Conservation (phyloP, 768 basidiomycete genomes). For the Mycena belliarum region DNA sequence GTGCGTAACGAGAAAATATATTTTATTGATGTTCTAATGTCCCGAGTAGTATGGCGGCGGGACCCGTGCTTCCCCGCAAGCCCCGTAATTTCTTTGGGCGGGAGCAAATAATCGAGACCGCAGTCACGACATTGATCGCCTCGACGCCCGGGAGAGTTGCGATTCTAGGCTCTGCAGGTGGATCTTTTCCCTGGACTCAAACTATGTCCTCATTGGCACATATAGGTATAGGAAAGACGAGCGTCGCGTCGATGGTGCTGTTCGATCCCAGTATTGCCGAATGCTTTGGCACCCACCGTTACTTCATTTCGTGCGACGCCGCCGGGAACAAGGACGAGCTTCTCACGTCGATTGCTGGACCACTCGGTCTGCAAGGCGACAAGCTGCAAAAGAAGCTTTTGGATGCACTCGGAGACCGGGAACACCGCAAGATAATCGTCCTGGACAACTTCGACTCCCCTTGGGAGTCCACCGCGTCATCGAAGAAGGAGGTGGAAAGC, state of each 20-base stretch:
- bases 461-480: slow-evolving; percentile 18
- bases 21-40: not conserved
- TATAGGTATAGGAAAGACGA: slow-evolving; percentile 23
- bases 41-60: slow-evolving; percentile 3
- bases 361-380: slow-evolving; percentile 18
- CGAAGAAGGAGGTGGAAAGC: slow-evolving; percentile 22
- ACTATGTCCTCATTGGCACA: not conserved
- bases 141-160: slow-evolving; percentile 16
- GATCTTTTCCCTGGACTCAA: not conserved
- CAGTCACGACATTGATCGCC: slow-evolving; percentile 10
- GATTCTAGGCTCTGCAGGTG: slow-evolving; percentile 22
- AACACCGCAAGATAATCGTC: slow-evolving; percentile 16
- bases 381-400: slow-evolving; percentile 22
- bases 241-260: slow-evolving; percentile 18
- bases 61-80: slow-evolving; percentile 19
- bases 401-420: slow-evolving; percentile 7
- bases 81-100: slow-evolving; percentile 20
- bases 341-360: slow-evolving; percentile 18
- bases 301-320: slow-evolving; percentile 22
- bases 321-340: slow-evolving; percentile 21
- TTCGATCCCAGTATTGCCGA: slow-evolving; percentile 17
- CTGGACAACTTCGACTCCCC: slow-evolving; percentile 27
- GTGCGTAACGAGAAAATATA: slow-evolving; percentile 5
- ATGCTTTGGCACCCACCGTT: slow-evolving; percentile 16
- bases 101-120: slow-evolving; percentile 7